These are phyloP conservation scores for Kitagawia praeruptora DNA, from an alignment of 129 eudicot species.

Conservation along the genomic window DNA sequence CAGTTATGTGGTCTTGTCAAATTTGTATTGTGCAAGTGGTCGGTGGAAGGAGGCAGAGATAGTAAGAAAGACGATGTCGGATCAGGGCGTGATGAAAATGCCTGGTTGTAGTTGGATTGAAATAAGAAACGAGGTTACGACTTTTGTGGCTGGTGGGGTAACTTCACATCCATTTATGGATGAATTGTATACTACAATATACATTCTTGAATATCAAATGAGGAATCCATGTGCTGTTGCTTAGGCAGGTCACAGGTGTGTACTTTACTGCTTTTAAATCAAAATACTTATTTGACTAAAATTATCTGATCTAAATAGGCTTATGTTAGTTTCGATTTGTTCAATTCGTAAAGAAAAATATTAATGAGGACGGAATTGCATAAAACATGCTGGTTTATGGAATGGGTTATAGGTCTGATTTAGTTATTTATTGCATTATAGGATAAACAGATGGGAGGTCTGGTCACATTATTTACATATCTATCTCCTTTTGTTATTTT, in stretches of 20 bases:
- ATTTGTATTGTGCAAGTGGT: conserved; percentile 62
- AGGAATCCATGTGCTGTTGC: conserved; percentile 26
- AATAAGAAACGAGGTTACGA: conserved; percentile 33
- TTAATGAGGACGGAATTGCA: conserved; percentile 12
- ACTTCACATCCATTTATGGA: conserved; percentile 18
- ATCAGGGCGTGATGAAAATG: conserved; percentile 47
- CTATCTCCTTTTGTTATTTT: too few species aligned
- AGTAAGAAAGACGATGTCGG: conserved; percentile 53
- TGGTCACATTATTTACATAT: too few species aligned
- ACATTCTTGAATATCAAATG: conserved; percentile 48
- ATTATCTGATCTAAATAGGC: background rate
- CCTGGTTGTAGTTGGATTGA: conserved; percentile 89
- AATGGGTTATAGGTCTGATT: background rate
- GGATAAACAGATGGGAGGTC: too few species aligned
- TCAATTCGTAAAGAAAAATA: background rate
- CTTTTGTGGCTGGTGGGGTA: conserved; percentile 48
- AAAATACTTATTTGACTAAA: background rate
- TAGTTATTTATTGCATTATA: too few species aligned
- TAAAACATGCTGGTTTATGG: conserved; percentile 5
- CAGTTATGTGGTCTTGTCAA: conserved; percentile 65
- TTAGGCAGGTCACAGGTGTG: background rate
- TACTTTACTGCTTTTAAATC: background rate
- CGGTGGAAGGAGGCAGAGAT: conserved; percentile 74
- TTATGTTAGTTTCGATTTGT: background rate
- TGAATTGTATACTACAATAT: conserved; percentile 28